Percentiles rank a stretch among this genome's conserved stretches.
Evolutionary conservation across 1,284 basidiomycete genomes (phyloP).

Genomic region (Ceratobasidium sp.): DNA sequence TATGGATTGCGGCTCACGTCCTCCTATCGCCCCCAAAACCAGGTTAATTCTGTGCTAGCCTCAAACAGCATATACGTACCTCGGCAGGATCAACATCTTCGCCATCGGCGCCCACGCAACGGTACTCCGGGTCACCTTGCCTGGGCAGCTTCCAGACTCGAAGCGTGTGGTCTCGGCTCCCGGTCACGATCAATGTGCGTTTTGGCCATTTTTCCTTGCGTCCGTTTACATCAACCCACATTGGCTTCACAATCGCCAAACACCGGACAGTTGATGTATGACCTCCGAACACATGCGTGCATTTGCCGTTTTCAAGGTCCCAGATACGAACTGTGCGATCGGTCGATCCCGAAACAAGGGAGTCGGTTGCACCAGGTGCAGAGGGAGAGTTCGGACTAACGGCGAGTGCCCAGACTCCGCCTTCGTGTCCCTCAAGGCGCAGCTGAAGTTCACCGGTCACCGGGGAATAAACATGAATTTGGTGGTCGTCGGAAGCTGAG

Average conservation of each 20-base stretch:
- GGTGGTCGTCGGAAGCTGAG: conserved; percentile 92
- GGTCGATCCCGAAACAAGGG: conserved; percentile 91
- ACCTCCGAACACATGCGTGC: conserved; percentile 91
- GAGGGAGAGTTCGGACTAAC: conserved; percentile 54
- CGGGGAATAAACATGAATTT: conserved; percentile 91
- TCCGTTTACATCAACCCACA: conserved; percentile 73
- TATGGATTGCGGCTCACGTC: conserved; percentile 89
- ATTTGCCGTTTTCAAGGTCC: conserved; percentile 82
- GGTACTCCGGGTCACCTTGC: conserved; percentile 79
- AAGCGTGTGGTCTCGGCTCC: conserved; percentile 89
- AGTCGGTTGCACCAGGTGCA: conserved; percentile 62
- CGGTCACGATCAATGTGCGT: conserved; percentile 89
- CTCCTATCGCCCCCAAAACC: conserved; percentile 58
- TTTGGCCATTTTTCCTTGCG: conserved; percentile 83
- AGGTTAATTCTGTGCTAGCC: conserved; percentile 17
- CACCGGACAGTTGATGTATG: conserved; percentile 95
- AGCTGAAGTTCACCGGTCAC: conserved; percentile 77
- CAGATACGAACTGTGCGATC: conserved; percentile 95
- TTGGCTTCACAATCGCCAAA: conserved; percentile 88
- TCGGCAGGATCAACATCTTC: conserved; percentile 74
- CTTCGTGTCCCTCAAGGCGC: conserved; percentile 88
- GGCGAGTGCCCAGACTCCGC: conserved; percentile 94
- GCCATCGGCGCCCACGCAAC: conserved; percentile 75
- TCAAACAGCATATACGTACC: conserved; percentile 39
- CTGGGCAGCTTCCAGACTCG: conserved; percentile 88